A percentile compares a stretch with the other conserved stretches of the same genome.
phyloP scores from a whole-genome alignment of 345 rosid genomes.

The Zanthoxylum bungeanum region DNA sequence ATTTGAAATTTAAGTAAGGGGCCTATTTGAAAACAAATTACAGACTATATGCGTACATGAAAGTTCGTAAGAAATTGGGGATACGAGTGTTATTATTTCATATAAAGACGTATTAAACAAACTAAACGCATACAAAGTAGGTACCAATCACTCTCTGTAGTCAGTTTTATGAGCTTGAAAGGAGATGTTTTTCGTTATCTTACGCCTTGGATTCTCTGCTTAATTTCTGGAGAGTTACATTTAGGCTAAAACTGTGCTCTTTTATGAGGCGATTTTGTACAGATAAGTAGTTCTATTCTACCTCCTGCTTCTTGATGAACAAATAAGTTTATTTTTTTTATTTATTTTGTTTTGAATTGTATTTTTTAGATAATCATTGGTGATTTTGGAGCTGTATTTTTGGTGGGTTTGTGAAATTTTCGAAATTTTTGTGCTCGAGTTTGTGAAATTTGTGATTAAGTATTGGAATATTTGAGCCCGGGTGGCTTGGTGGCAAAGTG shows the following conservation, averaged over 20 bases:
- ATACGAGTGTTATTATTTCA: background rate
- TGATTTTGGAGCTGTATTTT: slow-evolving; percentile 12
- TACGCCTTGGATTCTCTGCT: slow-evolving; percentile 14
- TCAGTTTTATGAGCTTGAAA: background rate
- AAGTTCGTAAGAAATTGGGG: background rate
- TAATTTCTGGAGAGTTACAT: slow-evolving; percentile 10
- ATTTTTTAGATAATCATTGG: background rate
- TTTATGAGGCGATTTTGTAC: slow-evolving; percentile 4
- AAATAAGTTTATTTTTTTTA: background rate
- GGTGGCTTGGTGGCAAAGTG: too few relatives aligned
- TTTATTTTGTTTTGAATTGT: background rate
- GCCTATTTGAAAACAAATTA: background rate
- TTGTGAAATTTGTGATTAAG: slow-evolving; percentile 12
- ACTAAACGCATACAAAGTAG: background rate
- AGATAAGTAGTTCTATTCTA: slow-evolving; percentile 17
- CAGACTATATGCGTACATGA: background rate
- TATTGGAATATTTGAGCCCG: slow-evolving; percentile 7
- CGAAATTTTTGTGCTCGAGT: background rate
- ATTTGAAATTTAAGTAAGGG: too few relatives aligned
- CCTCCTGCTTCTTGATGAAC: background rate
- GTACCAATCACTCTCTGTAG: background rate
- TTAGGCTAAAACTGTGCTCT: background rate
- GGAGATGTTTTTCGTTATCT: slow-evolving; percentile 5
- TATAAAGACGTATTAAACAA: background rate
- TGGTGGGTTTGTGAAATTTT: background rate